Evolutionary conservation across 768 basidiomycete species (phyloP).

Genomic region (Phanerochaete carnosa): DNA sequence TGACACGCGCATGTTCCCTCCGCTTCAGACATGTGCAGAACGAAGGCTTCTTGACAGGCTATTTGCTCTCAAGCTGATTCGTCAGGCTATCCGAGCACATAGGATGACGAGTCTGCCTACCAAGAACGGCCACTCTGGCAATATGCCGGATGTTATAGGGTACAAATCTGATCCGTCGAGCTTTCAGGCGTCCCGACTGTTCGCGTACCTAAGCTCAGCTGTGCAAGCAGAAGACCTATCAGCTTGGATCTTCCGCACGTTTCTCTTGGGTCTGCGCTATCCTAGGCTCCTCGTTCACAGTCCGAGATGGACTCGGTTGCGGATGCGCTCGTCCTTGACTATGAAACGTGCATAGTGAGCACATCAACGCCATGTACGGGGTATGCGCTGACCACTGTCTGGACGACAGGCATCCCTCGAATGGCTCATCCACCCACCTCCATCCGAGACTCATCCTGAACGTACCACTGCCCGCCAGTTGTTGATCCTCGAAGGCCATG

Average conservation of each 20-base stretch:
- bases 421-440: not conserved
- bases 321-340: not conserved
- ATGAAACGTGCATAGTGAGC: not conserved
- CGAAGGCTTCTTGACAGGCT: not conserved
- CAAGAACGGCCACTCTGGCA: not conserved
- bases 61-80: not conserved
- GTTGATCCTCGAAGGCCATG: not conserved
- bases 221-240: not conserved
- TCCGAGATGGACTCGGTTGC: not conserved
- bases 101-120: not conserved
- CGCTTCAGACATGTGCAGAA: not conserved
- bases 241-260: not conserved
- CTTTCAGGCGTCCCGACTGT: not conserved
- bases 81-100: not conserved
- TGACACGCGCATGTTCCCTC: not conserved
- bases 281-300: not conserved
- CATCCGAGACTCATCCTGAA: not conserved
- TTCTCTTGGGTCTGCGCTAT: not conserved
- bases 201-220: not conserved
- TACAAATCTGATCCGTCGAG: not conserved
- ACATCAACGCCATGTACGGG: not conserved
- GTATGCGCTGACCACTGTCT: not conserved
- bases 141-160: not conserved
- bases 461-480: not conserved
- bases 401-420: not conserved